phyloP scores from a whole-genome alignment of 148 eudicot genomes.

The Fagopyrum homotropicum region DNA sequence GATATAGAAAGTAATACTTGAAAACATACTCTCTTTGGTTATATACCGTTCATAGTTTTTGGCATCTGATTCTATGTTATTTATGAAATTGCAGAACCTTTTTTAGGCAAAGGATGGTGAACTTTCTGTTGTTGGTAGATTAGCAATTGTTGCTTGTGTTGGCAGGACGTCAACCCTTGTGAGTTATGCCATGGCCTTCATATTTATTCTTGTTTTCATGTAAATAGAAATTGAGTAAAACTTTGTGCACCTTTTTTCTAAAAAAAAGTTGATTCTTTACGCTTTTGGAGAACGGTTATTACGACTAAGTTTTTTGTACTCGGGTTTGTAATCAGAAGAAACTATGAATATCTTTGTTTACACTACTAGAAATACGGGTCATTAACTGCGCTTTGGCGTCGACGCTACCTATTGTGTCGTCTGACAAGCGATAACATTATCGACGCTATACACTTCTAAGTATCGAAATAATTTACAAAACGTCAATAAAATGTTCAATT shows the following conservation, averaged over 20 bases:
- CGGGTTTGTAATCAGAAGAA: not conserved
- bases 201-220: not conserved
- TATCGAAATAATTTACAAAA: too few relatives aligned
- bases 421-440: too few relatives aligned
- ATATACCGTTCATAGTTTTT: not conserved
- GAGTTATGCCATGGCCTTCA: conserved; percentile 19
- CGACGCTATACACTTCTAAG: too few relatives aligned
- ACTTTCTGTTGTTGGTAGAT: conserved; percentile 73
- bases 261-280: not conserved
- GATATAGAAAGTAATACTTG: conserved; percentile 61
- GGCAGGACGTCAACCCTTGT: conserved; percentile 88
- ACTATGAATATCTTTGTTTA: not conserved
- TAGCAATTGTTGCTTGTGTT: conserved; percentile 81
- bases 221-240: not conserved
- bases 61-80: conserved; percentile 7
- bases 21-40: conserved; percentile 6
- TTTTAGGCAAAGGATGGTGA: conserved; percentile 73
- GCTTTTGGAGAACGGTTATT: not conserved
- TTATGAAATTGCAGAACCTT: conserved; percentile 44
- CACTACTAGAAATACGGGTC: not conserved
- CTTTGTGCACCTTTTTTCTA: not conserved
- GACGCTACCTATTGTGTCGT: too few relatives aligned
- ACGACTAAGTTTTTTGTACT: not conserved
- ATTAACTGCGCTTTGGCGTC: too few relatives aligned
- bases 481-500: too few relatives aligned